A percentile compares a stretch with the other conserved stretches of the same genome.
Evolutionary conservation across 441 rosid genomes (phyloP).

Genomic region (Arabidopsis lyrata): DNA sequence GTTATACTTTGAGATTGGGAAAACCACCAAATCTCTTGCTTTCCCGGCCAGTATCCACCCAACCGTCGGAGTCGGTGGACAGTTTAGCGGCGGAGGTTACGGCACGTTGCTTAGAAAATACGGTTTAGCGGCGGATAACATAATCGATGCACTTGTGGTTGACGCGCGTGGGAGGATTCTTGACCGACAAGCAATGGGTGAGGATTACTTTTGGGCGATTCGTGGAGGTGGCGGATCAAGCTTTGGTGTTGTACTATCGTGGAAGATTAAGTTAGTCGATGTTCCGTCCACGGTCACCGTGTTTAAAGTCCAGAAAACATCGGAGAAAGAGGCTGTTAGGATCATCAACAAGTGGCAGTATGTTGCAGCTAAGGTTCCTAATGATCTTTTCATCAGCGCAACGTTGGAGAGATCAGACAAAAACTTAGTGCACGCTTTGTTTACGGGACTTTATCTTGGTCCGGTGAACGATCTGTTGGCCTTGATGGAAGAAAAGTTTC

Average conservation of each 20-base stretch:
- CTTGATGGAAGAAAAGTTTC: constrained; percentile 44
- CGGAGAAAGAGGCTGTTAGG: constrained; percentile 39
- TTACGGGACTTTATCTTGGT: constrained; percentile 64
- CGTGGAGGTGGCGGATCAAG: constrained; percentile 67
- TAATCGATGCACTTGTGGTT: constrained; percentile 55
- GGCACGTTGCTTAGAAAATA: constrained; percentile 61
- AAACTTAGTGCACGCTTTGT: constrained; percentile 50
- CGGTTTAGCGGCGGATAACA: constrained; percentile 63
- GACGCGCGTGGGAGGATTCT: constrained; percentile 50
- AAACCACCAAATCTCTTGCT: constrained; percentile 48
- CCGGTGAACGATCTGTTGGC: constrained; percentile 41
- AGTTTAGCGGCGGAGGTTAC: constrained; percentile 63
- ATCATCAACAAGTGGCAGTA: constrained; percentile 59
- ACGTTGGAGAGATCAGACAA: constrained; percentile 42
- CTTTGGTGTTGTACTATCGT: constrained; percentile 60
- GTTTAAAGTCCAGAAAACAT: constrained; percentile 49
- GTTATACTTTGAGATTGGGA: constrained; percentile 49
- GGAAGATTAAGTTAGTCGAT: constrained; percentile 55
- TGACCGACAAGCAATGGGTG: constrained; percentile 60
- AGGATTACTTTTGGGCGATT: constrained; percentile 69
- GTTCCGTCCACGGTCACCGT: constrained; percentile 54
- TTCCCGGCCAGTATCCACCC: constrained; percentile 57
- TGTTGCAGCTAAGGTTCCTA: constrained; percentile 47
- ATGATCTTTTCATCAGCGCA: constrained; percentile 61
- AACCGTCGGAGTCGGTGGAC: constrained; percentile 59